Base-by-base conservation (phyloP, 2,329 filamentous ascomycete species). In the Hypoxylon sp. region DNA sequence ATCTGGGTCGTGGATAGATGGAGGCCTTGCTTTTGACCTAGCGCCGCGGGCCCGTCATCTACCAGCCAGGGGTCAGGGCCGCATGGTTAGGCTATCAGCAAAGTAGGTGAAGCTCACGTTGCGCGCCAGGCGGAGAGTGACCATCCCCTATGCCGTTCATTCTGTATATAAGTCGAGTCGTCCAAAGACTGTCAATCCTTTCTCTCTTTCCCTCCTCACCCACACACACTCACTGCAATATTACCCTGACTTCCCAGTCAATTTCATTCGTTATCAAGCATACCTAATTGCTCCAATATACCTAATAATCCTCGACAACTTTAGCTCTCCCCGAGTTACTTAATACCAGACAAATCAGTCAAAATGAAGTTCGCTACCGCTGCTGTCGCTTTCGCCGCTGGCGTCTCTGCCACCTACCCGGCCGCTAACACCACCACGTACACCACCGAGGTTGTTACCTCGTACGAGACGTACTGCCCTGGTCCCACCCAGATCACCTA, bases 401-500 rank as follows among this genome's bases (percentile, higher is more conserved):
- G 82, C 77, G 80, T 65, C 52, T 71, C 69, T 43, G 65, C 65
- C 59, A 41, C 56, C 43, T 68, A 68, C 65, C 65, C 62, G 43
- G 58, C 51, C 67, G 74, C 74, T 73, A 84, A 84, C 77, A 80
- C 81, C 70, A 82, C 80, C 76, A 22, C 41, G 50, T 86, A 85
- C 79, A 84, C 83, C 79, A 92, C 89, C 71, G 86, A 90, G 83
- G 81, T 96, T 69, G 85, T 92, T 68, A 88, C 87, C 61, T 79
- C 81, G 61, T 86, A 86, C 82, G 88, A 85, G 79, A 93, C 90
- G 75, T 91, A 84, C 87, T 93, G 91, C 87, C 89, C 90, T 20
- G 82, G 75, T 70, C 77, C 90, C 69, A 92, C 90, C 72, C 78
- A 81, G 72, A 79, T 92, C 78, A 85, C 84, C 74, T 82, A 90